Evolutionary conservation across 78 protist species (phyloP).

Genomic region (Chrysochromulina tobinii): DNA sequence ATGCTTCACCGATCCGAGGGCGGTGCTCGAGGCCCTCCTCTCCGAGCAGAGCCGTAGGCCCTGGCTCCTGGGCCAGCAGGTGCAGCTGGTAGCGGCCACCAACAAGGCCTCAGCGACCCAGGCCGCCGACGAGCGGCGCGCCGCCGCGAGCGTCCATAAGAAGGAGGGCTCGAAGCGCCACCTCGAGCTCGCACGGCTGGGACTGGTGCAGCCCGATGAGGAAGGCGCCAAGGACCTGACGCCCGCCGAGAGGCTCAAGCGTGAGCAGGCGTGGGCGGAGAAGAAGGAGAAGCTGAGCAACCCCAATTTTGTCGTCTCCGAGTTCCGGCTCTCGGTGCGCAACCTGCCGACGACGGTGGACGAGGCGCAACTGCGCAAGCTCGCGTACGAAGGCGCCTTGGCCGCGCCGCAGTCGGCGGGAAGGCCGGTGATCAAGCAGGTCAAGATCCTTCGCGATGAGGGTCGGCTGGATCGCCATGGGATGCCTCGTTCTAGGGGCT

Average conservation of each 20-base stretch:
- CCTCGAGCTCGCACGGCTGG: background rate
- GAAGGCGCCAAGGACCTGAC: too few species aligned
- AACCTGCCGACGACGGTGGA: slow-evolving; percentile 20
- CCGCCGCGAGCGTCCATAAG: too few species aligned
- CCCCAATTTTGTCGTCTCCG: slow-evolving; percentile 45
- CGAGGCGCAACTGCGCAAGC: background rate
- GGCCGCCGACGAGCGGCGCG: too few species aligned
- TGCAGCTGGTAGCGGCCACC: too few species aligned
- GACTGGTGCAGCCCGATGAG: background rate
- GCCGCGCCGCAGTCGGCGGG: background rate
- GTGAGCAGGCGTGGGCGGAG: background rate
- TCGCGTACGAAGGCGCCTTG: background rate
- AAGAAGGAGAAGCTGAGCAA: slow-evolving; percentile 22
- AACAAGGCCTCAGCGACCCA: too few species aligned
- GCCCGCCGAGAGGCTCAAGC: background rate
- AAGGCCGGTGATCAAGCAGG: background rate
- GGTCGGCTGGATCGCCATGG: background rate
- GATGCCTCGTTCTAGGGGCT: background rate
- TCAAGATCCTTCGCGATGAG: slow-evolving; percentile 27
- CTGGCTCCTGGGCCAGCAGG: too few species aligned
- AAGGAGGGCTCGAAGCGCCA: background rate
- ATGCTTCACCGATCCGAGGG: background rate
- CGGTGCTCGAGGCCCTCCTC: too few species aligned
- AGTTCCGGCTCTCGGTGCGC: slow-evolving; percentile 43
- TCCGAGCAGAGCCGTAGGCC: too few species aligned